Conservation (phyloP, 768 basidiomycete species). For the Lenzites betulinus region DNA sequence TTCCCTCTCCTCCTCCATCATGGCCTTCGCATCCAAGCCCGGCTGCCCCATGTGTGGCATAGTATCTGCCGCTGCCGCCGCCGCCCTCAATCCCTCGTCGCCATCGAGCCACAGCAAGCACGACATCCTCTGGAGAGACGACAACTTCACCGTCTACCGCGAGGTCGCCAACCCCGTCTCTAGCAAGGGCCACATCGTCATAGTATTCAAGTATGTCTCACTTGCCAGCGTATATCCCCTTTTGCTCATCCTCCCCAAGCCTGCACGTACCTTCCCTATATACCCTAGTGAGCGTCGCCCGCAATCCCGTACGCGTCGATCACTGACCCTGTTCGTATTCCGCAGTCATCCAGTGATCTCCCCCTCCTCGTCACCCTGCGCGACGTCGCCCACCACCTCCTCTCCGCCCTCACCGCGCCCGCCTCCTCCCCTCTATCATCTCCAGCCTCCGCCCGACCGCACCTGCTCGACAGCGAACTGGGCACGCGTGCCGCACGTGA, state of each 20-base stretch:
- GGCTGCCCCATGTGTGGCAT: slow-evolving; percentile 82
- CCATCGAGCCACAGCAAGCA: slow-evolving; percentile 45
- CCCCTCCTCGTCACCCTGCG: slow-evolving; percentile 68
- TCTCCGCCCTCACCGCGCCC: slow-evolving; percentile 45
- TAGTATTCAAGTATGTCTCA: slow-evolving; percentile 71
- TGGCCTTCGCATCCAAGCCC: slow-evolving; percentile 61
- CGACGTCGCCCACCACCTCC: slow-evolving; percentile 57
- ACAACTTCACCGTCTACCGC: slow-evolving; percentile 74
- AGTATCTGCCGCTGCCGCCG: slow-evolving; percentile 52
- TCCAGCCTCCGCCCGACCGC: slow-evolving; percentile 30
- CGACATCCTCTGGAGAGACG: slow-evolving; percentile 74
- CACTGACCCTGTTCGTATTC: neutral
- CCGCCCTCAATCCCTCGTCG: slow-evolving; percentile 49
- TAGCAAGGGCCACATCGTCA: slow-evolving; percentile 68
- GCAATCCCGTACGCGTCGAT: neutral
- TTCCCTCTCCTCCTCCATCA: slow-evolving; percentile 21
- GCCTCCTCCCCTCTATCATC: slow-evolving; percentile 21
- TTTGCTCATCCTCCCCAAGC: slow-evolving; percentile 41
- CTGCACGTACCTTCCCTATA: slow-evolving; percentile 81
- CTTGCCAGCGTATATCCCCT: neutral
- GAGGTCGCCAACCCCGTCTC: slow-evolving; percentile 73
- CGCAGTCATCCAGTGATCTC: slow-evolving; percentile 72
- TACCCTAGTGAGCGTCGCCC: slow-evolving; percentile 39
- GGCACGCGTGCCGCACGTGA: slow-evolving; percentile 18
- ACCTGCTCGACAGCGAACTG: slow-evolving; percentile 14